phyloP scores from a whole-genome alignment of 2,329 filamentous ascomycete genomes.

The Laburnicola sp. region DNA sequence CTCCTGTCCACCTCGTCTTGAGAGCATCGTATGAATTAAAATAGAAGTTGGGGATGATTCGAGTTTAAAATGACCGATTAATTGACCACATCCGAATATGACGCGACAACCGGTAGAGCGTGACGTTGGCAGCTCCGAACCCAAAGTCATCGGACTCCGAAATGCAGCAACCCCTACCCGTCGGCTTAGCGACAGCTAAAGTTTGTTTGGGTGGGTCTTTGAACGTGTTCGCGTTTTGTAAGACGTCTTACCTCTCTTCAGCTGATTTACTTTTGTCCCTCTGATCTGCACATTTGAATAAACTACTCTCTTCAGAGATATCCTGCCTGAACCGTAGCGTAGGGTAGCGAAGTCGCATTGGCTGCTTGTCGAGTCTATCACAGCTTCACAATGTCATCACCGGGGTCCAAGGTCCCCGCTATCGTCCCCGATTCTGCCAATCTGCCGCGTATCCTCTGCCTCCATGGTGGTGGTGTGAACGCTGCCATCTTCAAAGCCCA shows the following conservation, averaged over 20 bases:
- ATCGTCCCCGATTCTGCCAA: conserved; percentile 28
- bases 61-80: too few species aligned
- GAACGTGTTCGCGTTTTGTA: background rate
- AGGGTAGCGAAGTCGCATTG: too few species aligned
- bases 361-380: too few species aligned
- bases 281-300: too few species aligned
- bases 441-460: conserved; percentile 71
- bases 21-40: too few species aligned
- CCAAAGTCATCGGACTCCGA: conserved; percentile 2
- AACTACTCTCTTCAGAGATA: too few species aligned
- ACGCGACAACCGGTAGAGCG: background rate
- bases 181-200: background rate
- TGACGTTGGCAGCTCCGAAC: background rate
- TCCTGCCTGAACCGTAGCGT: too few species aligned
- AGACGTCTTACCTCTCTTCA: background rate
- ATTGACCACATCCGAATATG: background rate
- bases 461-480: conserved; percentile 79
- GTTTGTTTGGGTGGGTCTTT: background rate
- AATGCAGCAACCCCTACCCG: conserved; percentile 2
- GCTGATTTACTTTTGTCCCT: too few species aligned
- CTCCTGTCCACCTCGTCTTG: background rate
- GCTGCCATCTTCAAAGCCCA: conserved; percentile 70
- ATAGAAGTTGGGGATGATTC: too few species aligned
- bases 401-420: conserved; percentile 27
- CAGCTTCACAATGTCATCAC: background rate